Base-by-base conservation (phyloP, 2,329 filamentous ascomycete species). In the Verticillium albo-atrum region DNA sequence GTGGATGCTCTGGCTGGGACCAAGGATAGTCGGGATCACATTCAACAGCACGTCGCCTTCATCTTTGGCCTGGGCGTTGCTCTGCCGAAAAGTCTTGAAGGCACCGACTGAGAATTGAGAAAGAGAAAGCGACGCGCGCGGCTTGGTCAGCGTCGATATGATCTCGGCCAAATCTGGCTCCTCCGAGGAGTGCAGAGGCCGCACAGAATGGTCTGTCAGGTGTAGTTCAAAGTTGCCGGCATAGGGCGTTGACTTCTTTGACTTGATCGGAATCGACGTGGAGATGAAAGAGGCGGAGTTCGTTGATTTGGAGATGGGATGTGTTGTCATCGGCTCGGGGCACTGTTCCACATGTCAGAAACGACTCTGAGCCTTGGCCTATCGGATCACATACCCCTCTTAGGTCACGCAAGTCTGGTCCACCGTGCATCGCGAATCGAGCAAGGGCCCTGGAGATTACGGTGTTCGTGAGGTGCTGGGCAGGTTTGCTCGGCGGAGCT, bases 221-320 rank as follows among this genome's bases (percentile, higher is more conserved):
- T 74, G 67, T 58, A 73, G 69, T 57, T 75, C 67, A 65, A 77
- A 77, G 59, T 67, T 63, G 52, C 65, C 64, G 63, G 72, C 62
- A 61, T 76, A 75, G 1, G 66, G 60, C 54, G 65, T 63, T 28
- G 65, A 68, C 57, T 60, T 70, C 47, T 64, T 68, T 7, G 60
- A 42, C 17, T 42, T 42, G 35, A 4, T 42, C 5, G 52, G 63
- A 12, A 35, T 47, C 23, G 9, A 26, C 5, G 57, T 63, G n/a
- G 65, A n/a, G n/a, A n/a, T n/a, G n/a, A n/a, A n/a, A n/a, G n/a
- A n/a, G n/a, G n/a, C n/a, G n/a, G n/a, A n/a, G n/a, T n/a, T n/a
- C n/a, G 68, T 57, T 63, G 59, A 17, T 59, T 63, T 27, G 62
- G 64, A 23, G 58, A 64, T 54, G 63, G 60, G 57, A 62, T 57